Percentiles rank a stretch among this genome's conserved stretches.
These are phyloP conservation scores for Schrenkiella parvula DNA, from an alignment of 345 rosid genomes.

Conservation along the genomic window DNA sequence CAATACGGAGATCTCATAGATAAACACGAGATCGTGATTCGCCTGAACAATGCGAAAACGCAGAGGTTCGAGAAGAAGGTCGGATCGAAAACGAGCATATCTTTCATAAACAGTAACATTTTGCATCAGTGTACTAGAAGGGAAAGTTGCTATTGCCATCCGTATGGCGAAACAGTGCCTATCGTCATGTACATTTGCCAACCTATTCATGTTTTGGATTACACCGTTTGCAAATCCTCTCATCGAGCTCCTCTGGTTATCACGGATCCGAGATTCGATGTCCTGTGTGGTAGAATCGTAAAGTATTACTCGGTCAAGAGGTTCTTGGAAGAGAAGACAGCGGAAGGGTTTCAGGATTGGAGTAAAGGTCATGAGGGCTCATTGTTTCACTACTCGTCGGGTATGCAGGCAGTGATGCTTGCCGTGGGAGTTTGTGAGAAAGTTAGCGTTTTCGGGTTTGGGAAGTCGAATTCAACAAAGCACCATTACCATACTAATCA, in stretches of 20 bases:
- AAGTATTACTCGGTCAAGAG: constrained; percentile 77
- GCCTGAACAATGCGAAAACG: constrained; percentile 81
- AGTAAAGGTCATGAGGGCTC: constrained; percentile 59
- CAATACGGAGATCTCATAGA: constrained; percentile 65
- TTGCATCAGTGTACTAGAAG: constrained; percentile 68
- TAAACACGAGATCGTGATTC: constrained; percentile 73
- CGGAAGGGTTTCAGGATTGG: constrained; percentile 59
- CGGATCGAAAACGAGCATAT: constrained; percentile 68
- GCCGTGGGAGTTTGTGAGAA: constrained; percentile 71
- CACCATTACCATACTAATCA: constrained; percentile 93
- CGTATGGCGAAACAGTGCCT: constrained; percentile 64
- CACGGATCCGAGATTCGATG: constrained; percentile 82
- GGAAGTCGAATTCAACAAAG: constrained; percentile 59
- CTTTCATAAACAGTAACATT: constrained; percentile 86
- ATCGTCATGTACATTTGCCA: constrained; percentile 83
- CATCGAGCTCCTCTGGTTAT: constrained; percentile 55
- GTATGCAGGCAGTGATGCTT: constrained; percentile 86
- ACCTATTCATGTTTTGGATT: constrained; percentile 80
- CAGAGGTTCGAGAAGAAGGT: constrained; percentile 49
- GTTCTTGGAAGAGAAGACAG: constrained; percentile 50
- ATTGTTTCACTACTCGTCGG: constrained; percentile 90
- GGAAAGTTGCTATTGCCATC: constrained; percentile 72
- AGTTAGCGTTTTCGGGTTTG: constrained; percentile 85
- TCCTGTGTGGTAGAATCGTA: constrained; percentile 65
- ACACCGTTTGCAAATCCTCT: constrained; percentile 56